A percentile compares a stretch with the other conserved stretches of the same genome.
Evolutionary conservation across 1,284 basidiomycete species (phyloP).

Genomic region (Phellinidium pouzarii): DNA sequence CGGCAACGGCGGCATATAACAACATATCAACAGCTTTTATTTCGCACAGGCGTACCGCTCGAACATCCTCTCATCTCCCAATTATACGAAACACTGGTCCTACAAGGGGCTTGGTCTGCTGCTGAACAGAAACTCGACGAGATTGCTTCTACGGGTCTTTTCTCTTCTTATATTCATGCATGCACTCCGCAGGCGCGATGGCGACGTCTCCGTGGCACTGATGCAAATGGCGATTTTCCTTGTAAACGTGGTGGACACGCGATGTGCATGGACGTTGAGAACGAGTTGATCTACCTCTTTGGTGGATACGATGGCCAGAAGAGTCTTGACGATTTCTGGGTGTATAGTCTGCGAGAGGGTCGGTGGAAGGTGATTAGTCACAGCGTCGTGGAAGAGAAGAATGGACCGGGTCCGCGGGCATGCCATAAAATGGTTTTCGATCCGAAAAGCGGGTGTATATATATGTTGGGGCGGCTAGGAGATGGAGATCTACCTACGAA

Average conservation of each 20-base stretch:
- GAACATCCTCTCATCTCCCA: slow-evolving; percentile 70
- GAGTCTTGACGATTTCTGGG: slow-evolving; percentile 77
- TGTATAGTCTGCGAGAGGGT: slow-evolving; percentile 56
- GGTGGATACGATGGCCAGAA: slow-evolving; percentile 76
- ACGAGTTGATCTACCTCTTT: slow-evolving; percentile 65
- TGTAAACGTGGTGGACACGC: slow-evolving; percentile 70
- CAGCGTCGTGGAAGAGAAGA: slow-evolving; percentile 47
- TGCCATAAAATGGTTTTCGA: slow-evolving; percentile 85
- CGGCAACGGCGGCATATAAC: slow-evolving; percentile 68
- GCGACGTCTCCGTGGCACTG: slow-evolving; percentile 47
- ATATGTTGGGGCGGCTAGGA: slow-evolving; percentile 58
- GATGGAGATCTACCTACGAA: slow-evolving; percentile 39
- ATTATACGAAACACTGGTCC: slow-evolving; percentile 59
- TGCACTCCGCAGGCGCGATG: slow-evolving; percentile 53
- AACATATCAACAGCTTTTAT: slow-evolving; percentile 56
- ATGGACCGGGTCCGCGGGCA: slow-evolving; percentile 65
- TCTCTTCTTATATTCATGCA: slow-evolving; percentile 49
- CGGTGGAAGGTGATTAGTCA: slow-evolving; percentile 59
- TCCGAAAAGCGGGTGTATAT: slow-evolving; percentile 61
- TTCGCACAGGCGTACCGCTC: slow-evolving; percentile 47
- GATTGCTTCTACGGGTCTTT: slow-evolving; percentile 49
- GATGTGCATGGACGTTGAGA: slow-evolving; percentile 70
- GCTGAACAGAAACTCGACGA: slow-evolving; percentile 49
- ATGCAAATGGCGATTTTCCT: slow-evolving; percentile 58
- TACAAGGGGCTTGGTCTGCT: slow-evolving; percentile 56